phyloP scores from a whole-genome alignment of 306 rosid genomes.

The Carpinus viminea region DNA sequence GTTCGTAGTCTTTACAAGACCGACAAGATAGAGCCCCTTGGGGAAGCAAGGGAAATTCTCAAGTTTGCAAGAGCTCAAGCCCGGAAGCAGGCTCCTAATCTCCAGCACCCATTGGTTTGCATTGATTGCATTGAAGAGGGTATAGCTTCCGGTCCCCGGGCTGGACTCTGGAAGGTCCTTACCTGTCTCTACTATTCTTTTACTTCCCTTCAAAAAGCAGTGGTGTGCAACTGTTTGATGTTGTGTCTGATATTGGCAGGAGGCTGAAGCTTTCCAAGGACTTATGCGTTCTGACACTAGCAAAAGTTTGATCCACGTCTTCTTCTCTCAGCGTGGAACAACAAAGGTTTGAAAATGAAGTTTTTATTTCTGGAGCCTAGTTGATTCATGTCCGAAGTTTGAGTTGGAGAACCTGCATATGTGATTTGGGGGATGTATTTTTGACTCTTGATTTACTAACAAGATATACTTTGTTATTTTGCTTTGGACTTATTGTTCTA shows the following conservation, averaged over 20 bases:
- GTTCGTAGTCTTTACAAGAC: slow-evolving; percentile 80
- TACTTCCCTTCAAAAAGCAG: slow-evolving; percentile 12
- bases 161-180: slow-evolving; percentile 91
- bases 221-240: slow-evolving; percentile 23
- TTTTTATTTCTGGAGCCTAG: background rate
- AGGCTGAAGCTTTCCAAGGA: slow-evolving; percentile 70
- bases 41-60: slow-evolving; percentile 91
- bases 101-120: slow-evolving; percentile 89
- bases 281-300: slow-evolving; percentile 61
- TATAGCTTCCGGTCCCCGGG: slow-evolving; percentile 73
- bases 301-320: slow-evolving; percentile 83
- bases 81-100: slow-evolving; percentile 78
- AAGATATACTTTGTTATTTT: background rate
- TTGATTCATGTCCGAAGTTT: background rate
- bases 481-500: slow-evolving; percentile 4
- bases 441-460: slow-evolving; percentile 2
- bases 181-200: slow-evolving; percentile 28
- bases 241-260: slow-evolving; percentile 60
- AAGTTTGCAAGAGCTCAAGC: slow-evolving; percentile 76
- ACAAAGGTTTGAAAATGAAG: slow-evolving; percentile 65
- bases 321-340: slow-evolving; percentile 91
- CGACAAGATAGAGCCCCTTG: slow-evolving; percentile 80
- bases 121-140: slow-evolving; percentile 89
- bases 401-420: background rate
- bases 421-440: background rate